These are phyloP conservation scores for Gaultheria prostrata DNA, from an alignment of 148 eudicot genomes.

Conservation along the genomic window DNA sequence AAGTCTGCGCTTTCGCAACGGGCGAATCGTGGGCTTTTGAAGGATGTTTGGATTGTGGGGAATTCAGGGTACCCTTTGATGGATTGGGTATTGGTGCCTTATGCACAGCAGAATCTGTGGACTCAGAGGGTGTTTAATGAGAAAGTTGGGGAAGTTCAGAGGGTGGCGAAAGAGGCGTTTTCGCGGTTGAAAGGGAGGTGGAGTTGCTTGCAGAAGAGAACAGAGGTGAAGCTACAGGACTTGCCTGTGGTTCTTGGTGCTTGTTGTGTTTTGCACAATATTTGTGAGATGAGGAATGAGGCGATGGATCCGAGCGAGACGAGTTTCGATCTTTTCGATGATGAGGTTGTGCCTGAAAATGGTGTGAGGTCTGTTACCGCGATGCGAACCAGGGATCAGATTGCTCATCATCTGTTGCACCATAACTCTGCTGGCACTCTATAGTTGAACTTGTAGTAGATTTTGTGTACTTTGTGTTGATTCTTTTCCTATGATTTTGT, in stretches of 20 bases:
- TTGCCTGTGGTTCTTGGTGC: constrained; percentile 68
- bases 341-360: constrained; percentile 50
- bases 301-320: constrained; percentile 28
- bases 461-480: neutral
- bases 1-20: constrained; percentile 53
- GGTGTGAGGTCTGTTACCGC: constrained; percentile 34
- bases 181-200: constrained; percentile 57
- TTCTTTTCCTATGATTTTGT: constrained; percentile 6
- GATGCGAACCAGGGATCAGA: constrained; percentile 56
- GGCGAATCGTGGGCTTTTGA: constrained; percentile 39
- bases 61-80: constrained; percentile 43
- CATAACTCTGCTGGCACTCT: constrained; percentile 41
- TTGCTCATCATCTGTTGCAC: constrained; percentile 73
- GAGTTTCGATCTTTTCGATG: constrained; percentile 58
- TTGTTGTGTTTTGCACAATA: constrained; percentile 70
- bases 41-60: constrained; percentile 49
- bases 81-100: constrained; percentile 74
- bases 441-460: neutral
- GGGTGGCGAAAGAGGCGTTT: constrained; percentile 48
- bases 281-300: constrained; percentile 58
- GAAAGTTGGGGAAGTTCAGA: constrained; percentile 47
- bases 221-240: constrained; percentile 71
- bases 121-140: constrained; percentile 67
- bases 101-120: constrained; percentile 57
- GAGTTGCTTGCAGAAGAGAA: constrained; percentile 72